Evolutionary conservation across 2,329 filamentous ascomycete genomes (phyloP), one percentile per base, ranked within the genome.

Genomic region (Cylindrodendrum hubeiense): DNA sequence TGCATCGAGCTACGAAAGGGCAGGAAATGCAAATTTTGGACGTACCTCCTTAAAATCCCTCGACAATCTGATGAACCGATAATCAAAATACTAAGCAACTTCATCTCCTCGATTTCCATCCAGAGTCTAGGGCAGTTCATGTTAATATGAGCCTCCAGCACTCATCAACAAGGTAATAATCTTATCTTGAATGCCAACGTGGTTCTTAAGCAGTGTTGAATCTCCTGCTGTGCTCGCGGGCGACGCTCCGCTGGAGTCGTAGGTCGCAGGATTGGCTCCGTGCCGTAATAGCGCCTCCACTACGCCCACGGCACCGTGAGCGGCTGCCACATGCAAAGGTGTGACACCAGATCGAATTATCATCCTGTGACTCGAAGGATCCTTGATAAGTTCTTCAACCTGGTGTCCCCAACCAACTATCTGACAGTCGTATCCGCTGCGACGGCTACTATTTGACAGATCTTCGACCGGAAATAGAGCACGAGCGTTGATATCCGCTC

Each of bases 281-380:
- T 62, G 59, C n/a, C 39, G 37, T 4, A 66, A 5, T 3, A 66
- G 26, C 17, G 54, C 44, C 39, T 43, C 56, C 1, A 51, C 15
- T 34, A 65, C 55, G 13, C 44, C 50, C 22, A 57, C 24, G n/a
- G 53, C 49, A 26, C 64, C 60, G 3, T 50, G 22, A 8, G 43
- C 28, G 3, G 60, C 60, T 41, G 60, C 64, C 46, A 59, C 64
- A 34, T 66, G 53, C 15, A 66, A n/a, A 5, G 60, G 44, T 5
- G 44, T 37, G 19, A 49, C n/a, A 5, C 33, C 51, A 7, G 47
- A 55, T 9, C 34, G 44, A 17, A 61, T 12, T 5, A 34, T 41
- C 15, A 37, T 19, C 17, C 52, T 19, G 5, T 9, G 15, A 9
- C n/a, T 55, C 15, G 2, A 15, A 28, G 34, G 52, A 6, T 44